Evolutionary conservation across 345 rosid genomes (phyloP), one percentile per base, ranked within the genome.

Genomic region (Melaleuca alternifolia): DNA sequence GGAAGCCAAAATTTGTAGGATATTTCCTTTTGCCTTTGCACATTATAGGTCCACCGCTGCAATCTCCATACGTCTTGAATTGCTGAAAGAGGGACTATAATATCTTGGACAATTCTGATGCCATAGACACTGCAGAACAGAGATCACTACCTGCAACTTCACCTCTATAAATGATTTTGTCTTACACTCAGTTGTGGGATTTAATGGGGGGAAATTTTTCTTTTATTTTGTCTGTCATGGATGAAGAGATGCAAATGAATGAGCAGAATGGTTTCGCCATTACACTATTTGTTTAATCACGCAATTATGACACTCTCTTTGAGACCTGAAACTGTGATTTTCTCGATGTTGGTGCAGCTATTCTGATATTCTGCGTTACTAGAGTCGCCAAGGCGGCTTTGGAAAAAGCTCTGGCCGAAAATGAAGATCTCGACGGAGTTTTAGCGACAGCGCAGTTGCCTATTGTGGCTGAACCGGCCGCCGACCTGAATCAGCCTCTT

Each of bases 361-460:
- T 95, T 81, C 88, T 97, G 87, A 95, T 97, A 91, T 88, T 92
- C 28, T 92, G 94, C 54, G 97, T 97, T 51, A 95, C 97, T 0
- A 95, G 91, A 89, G 97, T 96, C 3, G 99, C 99, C 13, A 93
- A 92, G 89, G 86, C 94, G 21, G 98, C 99, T 41, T 87, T 97
- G 89, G 95, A 92, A 21, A 96, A 96, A 91, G 99, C 99, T 71
- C 89, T 97, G 93, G 99, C 96, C 0, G 99, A 97, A 92, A 93
- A 94, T 53, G 99, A 93, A 83, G 94, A 91, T 48, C 53, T 94
- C 10, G 96, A 90, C 71, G 91, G 86, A 18, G 86, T 91, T 51
- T 53, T 89, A 26, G 89, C 84, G 50, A 85, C 93, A 0, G 91
- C 95, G 0, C 92, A 93, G 88, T 89, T 91, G 90, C 93, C 93